A percentile compares a stretch with the other conserved stretches of the same genome.
Evolutionary conservation across 129 eudicot species (phyloP).

Genomic region (Gnaphalium uliginosum): DNA sequence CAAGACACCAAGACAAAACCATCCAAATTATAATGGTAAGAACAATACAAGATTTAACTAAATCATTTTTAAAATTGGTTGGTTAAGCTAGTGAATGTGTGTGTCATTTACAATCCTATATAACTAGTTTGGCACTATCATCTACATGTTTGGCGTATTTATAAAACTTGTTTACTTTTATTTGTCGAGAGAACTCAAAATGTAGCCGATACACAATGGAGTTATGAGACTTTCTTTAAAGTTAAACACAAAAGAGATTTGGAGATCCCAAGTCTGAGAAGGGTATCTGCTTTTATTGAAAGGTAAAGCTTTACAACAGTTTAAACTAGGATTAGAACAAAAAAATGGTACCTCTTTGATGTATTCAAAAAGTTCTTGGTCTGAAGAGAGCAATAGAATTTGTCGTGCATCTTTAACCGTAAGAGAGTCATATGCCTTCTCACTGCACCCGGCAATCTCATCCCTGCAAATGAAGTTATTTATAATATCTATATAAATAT

Average conservation of each 20-base stretch:
- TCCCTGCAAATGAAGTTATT: conserved; percentile 53
- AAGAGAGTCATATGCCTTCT: conserved; percentile 92
- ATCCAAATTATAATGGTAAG: neutral
- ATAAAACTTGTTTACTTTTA: neutral
- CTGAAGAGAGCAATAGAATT: conserved; percentile 72
- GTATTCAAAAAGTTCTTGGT: conserved; percentile 69
- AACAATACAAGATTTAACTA: neutral
- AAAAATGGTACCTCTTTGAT: conserved; percentile 60
- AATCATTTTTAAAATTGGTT: neutral
- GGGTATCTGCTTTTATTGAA: neutral
- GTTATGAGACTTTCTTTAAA: neutral
- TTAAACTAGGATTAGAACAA: neutral
- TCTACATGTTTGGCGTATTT: neutral
- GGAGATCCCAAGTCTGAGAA: neutral
- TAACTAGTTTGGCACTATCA: neutral
- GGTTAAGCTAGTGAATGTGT: neutral
- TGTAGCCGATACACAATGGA: neutral
- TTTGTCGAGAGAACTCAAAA: neutral
- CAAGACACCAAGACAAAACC: too few species aligned
- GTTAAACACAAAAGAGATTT: neutral
- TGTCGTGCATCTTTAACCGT: conserved; percentile 70
- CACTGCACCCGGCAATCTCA: conserved; percentile 98
- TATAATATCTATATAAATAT: neutral
- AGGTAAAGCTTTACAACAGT: neutral
- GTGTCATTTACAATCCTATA: neutral